Conservation (phyloP, 2,329 filamentous ascomycete species). For the Aureobasidium sp. region DNA sequence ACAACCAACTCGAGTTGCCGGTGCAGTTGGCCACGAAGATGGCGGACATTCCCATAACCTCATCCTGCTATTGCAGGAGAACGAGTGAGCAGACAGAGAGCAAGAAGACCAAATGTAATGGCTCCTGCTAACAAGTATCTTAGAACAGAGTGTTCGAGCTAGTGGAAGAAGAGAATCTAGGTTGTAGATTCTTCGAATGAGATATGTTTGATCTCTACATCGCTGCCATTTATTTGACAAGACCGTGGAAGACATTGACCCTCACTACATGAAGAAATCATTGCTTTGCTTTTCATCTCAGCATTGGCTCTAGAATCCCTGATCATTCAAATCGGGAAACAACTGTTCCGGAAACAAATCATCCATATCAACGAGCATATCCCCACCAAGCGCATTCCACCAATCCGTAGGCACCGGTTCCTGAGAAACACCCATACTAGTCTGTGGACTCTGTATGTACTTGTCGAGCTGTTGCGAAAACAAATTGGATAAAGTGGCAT, state of each 20-base stretch:
- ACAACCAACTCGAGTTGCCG: conserved; percentile 41
- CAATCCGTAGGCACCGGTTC: neutral
- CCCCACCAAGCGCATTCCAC: conserved; percentile 1
- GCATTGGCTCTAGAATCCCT: neutral
- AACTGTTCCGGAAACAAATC: conserved; percentile 1
- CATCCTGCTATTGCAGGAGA: conserved; percentile 52
- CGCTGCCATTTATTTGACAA: no score
- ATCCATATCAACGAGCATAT: neutral
- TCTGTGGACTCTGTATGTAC: neutral
- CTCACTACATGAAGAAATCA: no score
- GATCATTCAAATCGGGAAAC: neutral
- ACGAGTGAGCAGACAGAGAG: conserved; percentile 11
- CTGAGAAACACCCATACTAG: neutral
- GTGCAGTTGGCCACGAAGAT: conserved; percentile 47
- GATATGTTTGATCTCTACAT: no score
- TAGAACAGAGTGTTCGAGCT: neutral
- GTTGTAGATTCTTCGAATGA: no score
- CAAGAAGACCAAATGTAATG: neutral
- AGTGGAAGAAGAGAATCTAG: neutral
- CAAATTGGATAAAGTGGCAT: neutral
- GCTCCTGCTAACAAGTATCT: neutral
- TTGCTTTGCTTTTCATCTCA: neutral
- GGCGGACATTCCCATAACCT: conserved; percentile 53
- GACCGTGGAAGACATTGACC: no score
- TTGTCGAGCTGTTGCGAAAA: neutral